Evolutionary conservation across 2,329 filamentous ascomycete genomes (phyloP).

Genomic region (Talaromyces funiculosus): DNA sequence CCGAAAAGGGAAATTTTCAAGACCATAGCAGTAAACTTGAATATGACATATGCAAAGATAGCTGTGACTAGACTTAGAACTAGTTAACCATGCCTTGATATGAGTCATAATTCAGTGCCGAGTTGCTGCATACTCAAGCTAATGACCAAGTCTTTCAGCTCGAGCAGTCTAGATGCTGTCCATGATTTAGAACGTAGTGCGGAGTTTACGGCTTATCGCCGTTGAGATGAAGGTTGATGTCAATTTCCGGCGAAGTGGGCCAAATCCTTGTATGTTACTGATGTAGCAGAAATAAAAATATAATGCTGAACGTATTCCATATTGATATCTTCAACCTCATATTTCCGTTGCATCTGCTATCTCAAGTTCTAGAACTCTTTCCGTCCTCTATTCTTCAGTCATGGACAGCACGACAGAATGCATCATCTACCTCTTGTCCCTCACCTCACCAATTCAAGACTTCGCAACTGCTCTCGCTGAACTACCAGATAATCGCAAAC

Average conservation of each 20-base stretch:
- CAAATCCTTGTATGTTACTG: neutral
- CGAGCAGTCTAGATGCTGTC: neutral
- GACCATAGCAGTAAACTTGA: neutral
- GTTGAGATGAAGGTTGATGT: neutral
- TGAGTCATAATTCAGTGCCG: neutral
- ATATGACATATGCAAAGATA: neutral
- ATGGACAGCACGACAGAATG: neutral
- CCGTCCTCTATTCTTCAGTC: neutral
- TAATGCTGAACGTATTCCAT: neutral
- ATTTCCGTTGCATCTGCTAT: neutral
- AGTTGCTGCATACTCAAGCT: too few relatives aligned
- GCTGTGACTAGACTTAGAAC: too few relatives aligned
- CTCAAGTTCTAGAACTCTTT: neutral
- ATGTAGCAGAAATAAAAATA: neutral
- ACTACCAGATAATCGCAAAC: neutral
- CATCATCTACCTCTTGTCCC: neutral
- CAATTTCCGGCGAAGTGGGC: neutral
- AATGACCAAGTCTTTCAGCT: too few relatives aligned
- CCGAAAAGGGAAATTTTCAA: neutral
- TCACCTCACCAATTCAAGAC: neutral
- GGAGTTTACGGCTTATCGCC: neutral
- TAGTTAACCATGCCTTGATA: neutral
- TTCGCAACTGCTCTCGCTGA: neutral
- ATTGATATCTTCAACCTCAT: neutral
- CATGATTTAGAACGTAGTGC: neutral